Evolutionary conservation across 345 rosid genomes (phyloP).

Genomic region (Anastatica hierochuntica): DNA sequence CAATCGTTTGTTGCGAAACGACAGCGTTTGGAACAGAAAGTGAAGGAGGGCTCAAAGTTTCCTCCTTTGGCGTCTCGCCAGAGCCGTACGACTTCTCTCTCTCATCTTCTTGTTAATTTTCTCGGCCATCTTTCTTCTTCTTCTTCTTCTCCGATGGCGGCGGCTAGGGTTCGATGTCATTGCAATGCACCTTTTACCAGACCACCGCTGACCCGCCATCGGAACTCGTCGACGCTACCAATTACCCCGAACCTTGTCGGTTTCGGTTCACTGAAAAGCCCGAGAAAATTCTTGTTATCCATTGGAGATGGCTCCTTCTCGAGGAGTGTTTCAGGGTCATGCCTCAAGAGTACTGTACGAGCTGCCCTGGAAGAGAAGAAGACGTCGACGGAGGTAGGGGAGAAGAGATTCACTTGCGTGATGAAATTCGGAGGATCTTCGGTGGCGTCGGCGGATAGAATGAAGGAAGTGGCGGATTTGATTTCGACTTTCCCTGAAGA

Average conservation of each 20-base stretch:
- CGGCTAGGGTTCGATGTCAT: conserved; percentile 23
- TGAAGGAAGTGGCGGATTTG: conserved; percentile 81
- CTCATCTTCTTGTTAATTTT: neutral
- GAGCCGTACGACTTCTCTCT: conserved; percentile 3
- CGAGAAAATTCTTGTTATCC: conserved; percentile 1
- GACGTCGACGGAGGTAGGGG: conserved; percentile 10
- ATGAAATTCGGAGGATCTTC: conserved; percentile 99
- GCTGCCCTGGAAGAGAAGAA: conserved; percentile 25
- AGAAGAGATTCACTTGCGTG: conserved; percentile 56
- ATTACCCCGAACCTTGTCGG: conserved; percentile 15
- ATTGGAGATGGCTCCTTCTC: conserved; percentile 22
- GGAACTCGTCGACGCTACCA: conserved; percentile 23
- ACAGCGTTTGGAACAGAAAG: neutral
- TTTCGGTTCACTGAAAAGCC: neutral
- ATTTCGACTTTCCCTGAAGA: conserved; percentile 67
- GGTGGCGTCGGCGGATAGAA: conserved; percentile 69
- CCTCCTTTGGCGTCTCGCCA: conserved; percentile 15
- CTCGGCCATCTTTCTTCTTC: conserved; percentile 3
- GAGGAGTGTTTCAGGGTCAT: conserved; percentile 9
- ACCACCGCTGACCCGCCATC: conserved; percentile 1
- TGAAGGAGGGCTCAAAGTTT: conserved; percentile 8
- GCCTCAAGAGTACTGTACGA: conserved; percentile 3
- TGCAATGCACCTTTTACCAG: conserved; percentile 16
- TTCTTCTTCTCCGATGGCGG: conserved; percentile 25
- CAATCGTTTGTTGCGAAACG: neutral